Percentiles rank a stretch among this genome's conserved stretches.
phyloP scores from a whole-genome alignment of 495 filamentous ascomycete species.

The Daldinia vernicosa region DNA sequence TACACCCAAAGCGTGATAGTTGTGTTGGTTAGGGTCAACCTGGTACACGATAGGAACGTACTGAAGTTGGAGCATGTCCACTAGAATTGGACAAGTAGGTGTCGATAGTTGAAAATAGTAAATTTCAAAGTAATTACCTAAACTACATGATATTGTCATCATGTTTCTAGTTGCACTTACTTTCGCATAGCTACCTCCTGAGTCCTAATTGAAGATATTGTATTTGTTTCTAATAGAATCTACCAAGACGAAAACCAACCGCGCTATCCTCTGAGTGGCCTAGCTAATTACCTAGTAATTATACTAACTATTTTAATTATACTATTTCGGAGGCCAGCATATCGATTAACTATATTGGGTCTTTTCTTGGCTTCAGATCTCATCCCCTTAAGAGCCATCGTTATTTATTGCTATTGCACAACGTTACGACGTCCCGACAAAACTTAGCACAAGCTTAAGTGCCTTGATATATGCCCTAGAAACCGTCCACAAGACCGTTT shows the following conservation, averaged over 20 bases:
- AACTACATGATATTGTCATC: too few species aligned
- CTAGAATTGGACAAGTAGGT: too few species aligned
- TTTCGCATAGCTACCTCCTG: not conserved
- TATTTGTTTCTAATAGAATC: not conserved
- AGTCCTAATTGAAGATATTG: not conserved
- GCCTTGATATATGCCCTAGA: conserved; percentile 5
- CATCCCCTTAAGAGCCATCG: not conserved
- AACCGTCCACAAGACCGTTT: conserved; percentile 1
- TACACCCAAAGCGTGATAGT: not conserved
- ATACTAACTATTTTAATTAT: too few species aligned
- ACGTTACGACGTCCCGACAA: not conserved
- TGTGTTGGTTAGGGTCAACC: not conserved
- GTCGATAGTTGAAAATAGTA: too few species aligned
- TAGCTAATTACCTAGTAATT: too few species aligned
- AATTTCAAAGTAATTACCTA: too few species aligned
- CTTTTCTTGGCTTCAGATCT: not conserved
- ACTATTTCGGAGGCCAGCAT: not conserved
- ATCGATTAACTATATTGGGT: not conserved
- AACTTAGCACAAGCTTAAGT: not conserved
- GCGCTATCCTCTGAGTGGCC: not conserved
- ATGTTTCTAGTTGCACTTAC: too few species aligned
- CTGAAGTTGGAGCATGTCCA: too few species aligned
- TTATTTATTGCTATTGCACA: not conserved
- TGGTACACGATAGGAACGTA: too few species aligned
- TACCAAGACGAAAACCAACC: not conserved